phyloP scores from a whole-genome alignment of 768 basidiomycete species.

The Termitomyces eurrhizus region DNA sequence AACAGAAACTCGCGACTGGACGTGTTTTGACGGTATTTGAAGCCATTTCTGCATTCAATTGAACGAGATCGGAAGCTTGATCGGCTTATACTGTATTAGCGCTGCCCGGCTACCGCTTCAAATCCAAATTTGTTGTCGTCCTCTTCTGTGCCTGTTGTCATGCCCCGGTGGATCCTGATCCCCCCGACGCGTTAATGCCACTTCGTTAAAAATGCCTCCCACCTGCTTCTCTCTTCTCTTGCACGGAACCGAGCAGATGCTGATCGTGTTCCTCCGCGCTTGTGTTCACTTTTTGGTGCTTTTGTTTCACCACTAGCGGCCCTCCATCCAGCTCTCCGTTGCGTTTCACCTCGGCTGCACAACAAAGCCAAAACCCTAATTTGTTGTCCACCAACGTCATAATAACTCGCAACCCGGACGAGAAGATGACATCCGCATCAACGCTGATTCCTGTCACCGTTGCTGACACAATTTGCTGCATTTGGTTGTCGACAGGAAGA shows the following conservation, averaged over 20 bases:
- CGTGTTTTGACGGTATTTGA: conserved; percentile 7
- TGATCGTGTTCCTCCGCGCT: background rate
- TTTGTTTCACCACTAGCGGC: conserved; percentile 3
- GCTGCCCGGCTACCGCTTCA: background rate
- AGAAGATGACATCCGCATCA: background rate
- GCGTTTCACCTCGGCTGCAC: background rate
- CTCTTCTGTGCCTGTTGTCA: conserved; percentile 13
- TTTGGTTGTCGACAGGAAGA: background rate
- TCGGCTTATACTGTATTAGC: conserved; percentile 13
- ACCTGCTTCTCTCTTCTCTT: background rate
- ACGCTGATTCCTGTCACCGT: conserved; percentile 2
- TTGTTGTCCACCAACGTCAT: background rate
- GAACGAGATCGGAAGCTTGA: conserved; percentile 12
- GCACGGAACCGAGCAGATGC: conserved; percentile 9
- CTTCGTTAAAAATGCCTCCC: background rate
- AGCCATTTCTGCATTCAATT: conserved; percentile 11
- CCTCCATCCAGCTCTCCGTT: background rate
- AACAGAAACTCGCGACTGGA: background rate
- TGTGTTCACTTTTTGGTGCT: background rate
- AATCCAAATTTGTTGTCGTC: conserved; percentile 4
- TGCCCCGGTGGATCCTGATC: conserved; percentile 14
- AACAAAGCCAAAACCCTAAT: background rate
- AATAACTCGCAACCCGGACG: background rate
- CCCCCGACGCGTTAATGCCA: conserved; percentile 4
- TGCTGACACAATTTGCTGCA: background rate